Percentiles rank a stretch among this genome's conserved stretches.
These are phyloP conservation scores for Cucurbita moschata DNA, from an alignment of 306 rosid genomes.

Conservation along the genomic window DNA sequence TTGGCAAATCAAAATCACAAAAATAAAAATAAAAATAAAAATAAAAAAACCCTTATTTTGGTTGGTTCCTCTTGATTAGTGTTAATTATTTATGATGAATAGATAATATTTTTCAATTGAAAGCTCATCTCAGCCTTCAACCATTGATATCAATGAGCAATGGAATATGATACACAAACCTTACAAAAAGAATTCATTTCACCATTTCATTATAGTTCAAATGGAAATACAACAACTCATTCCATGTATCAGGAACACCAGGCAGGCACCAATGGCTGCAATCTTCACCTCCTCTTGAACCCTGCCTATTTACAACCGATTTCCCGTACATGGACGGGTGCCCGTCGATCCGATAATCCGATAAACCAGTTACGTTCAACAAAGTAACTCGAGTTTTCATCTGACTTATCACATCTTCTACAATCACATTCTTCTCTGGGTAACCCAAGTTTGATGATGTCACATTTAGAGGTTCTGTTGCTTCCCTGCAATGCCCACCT, in stretches of 20 bases:
- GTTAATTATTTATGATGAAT: no score
- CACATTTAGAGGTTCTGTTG: slow-evolving; percentile 39
- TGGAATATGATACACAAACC: not conserved
- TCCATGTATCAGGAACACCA: slow-evolving; percentile 89
- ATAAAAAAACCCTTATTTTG: no score
- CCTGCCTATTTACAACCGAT: slow-evolving; percentile 15
- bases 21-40: no score
- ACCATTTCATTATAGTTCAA: slow-evolving; percentile 24
- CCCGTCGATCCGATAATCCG: slow-evolving; percentile 61
- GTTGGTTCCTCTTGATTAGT: no score
- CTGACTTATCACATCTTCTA: slow-evolving; percentile 43
- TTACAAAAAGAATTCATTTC: not conserved
- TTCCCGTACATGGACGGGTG: slow-evolving; percentile 76
- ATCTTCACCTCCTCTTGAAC: slow-evolving; percentile 41
- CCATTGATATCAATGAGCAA: no score
- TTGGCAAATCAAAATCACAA: no score
- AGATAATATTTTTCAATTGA: no score
- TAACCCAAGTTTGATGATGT: slow-evolving; percentile 14
- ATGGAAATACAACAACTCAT: slow-evolving; percentile 50
- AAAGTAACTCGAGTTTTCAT: slow-evolving; percentile 67
- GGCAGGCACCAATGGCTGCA: slow-evolving; percentile 99
- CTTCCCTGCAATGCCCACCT: slow-evolving; percentile 80
- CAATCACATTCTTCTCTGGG: slow-evolving; percentile 41
- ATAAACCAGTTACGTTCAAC: slow-evolving; percentile 61
- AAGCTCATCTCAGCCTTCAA: no score